Percentiles rank a stretch among this genome's conserved stretches.
phyloP scores from a whole-genome alignment of 495 filamentous ascomycete species.

The Hyaloscypha bicolor region DNA sequence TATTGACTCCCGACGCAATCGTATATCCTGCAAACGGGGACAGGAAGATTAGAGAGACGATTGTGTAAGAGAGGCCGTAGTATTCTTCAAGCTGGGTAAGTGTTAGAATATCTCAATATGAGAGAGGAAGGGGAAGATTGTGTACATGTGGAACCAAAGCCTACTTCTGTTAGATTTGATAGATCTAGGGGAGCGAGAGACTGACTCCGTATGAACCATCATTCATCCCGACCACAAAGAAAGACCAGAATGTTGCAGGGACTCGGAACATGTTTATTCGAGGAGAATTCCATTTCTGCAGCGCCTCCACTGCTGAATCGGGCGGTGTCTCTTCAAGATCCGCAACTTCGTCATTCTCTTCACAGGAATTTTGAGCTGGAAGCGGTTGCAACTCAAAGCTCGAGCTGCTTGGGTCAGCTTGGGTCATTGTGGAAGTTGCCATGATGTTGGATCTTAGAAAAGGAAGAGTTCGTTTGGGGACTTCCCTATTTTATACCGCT shows the following conservation, averaged over 20 bases:
- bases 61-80: slow-evolving; percentile 73
- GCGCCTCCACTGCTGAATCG: slow-evolving; percentile 16
- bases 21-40: slow-evolving; percentile 81
- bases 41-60: slow-evolving; percentile 82
- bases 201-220: slow-evolving; percentile 81
- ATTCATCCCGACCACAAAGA: slow-evolving; percentile 79
- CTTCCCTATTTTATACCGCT: background rate
- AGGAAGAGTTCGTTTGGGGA: background rate
- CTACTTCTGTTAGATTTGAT: slow-evolving; percentile 32
- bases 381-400: background rate
- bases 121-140: background rate
- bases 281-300: slow-evolving; percentile 70
- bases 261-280: slow-evolving; percentile 66
- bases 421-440: background rate
- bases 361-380: background rate
- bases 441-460: background rate
- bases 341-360: background rate
- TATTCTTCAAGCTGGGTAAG: slow-evolving; percentile 55
- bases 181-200: background rate
- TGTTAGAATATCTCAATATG: background rate
- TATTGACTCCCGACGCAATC: slow-evolving; percentile 67
- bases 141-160: slow-evolving; percentile 61
- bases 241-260: slow-evolving; percentile 67
- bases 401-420: background rate
- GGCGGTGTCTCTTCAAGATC: slow-evolving; percentile 15